Conservation (phyloP, 2,329 filamentous ascomycete species). For the Davidsoniella neocaledoniae region DNA sequence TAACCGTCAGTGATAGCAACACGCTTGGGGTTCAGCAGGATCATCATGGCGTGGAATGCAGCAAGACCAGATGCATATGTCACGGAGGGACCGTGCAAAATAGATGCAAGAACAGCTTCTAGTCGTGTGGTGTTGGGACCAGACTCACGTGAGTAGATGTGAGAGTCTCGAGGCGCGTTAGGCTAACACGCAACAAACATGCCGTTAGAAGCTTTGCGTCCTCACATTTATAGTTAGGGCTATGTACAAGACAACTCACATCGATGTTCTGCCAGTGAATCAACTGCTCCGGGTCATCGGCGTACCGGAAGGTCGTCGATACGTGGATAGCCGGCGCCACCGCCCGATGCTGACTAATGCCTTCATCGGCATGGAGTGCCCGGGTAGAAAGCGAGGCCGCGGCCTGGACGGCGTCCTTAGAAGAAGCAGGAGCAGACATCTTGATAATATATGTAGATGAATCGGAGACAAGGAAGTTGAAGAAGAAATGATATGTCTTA, state of each 20-base stretch:
- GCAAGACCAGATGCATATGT: conserved; percentile 75
- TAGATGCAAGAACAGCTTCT: conserved; percentile 60
- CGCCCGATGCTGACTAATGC: conserved; percentile 54
- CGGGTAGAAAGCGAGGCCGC: conserved; percentile 41
- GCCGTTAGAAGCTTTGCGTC: too few relatives aligned
- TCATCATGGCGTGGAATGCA: conserved; percentile 74
- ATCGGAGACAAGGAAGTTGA: neutral
- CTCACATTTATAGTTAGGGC: neutral
- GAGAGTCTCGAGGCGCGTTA: conserved; percentile 37
- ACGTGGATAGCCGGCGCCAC: conserved; percentile 82
- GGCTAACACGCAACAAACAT: conserved; percentile 21
- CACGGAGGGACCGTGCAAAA: conserved; percentile 53
- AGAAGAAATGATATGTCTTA: neutral
- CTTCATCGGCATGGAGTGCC: conserved; percentile 70
- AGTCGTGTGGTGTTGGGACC: conserved; percentile 71
- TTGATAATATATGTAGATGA: neutral
- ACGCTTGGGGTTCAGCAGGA: conserved; percentile 66
- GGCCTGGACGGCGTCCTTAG: conserved; percentile 6
- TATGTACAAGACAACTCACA: conserved; percentile 26
- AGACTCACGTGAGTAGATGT: conserved; percentile 71
- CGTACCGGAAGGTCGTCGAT: conserved; percentile 81
- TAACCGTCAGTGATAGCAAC: conserved; percentile 76
- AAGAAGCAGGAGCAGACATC: neutral
- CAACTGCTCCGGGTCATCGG: conserved; percentile 50
- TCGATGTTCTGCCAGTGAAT: conserved; percentile 31